phyloP scores from a whole-genome alignment of 2,329 filamentous ascomycete genomes.

The Chrysoporthe puriensis region DNA sequence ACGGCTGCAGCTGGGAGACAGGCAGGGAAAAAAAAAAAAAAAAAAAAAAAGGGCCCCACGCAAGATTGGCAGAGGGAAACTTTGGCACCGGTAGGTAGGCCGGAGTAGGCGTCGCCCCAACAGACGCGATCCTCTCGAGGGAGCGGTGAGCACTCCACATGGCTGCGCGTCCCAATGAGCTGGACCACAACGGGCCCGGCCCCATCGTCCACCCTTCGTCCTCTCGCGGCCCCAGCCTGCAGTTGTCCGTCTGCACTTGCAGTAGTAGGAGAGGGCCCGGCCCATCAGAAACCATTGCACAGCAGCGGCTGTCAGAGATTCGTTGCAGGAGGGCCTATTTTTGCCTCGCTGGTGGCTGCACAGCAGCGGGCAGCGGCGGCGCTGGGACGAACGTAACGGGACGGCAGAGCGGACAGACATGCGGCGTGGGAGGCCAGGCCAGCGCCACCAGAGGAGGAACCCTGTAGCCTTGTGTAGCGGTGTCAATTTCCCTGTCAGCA shows the following conservation, averaged over 20 bases:
- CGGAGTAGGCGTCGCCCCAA: neutral
- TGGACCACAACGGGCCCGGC: constrained; percentile 2
- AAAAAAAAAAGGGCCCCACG: neutral
- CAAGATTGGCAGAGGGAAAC: neutral
- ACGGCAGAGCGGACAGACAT: neutral
- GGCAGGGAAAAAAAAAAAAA: neutral
- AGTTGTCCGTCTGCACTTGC: constrained; percentile 4
- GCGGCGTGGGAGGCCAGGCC: neutral
- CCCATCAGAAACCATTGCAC: constrained; percentile 8
- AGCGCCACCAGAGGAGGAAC: constrained; percentile 4
- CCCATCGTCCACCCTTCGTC: neutral
- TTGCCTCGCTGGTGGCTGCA: neutral
- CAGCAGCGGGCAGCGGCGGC: neutral
- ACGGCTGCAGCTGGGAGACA: neutral
- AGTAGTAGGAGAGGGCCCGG: neutral
- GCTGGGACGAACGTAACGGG: neutral
- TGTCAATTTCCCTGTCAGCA: constrained; percentile 21
- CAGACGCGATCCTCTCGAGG: neutral
- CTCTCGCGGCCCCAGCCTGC: neutral
- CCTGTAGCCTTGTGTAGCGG: constrained; percentile 23
- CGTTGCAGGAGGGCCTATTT: constrained; percentile 5
- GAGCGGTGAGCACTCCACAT: constrained; percentile 14
- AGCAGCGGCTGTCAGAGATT: constrained; percentile 25
- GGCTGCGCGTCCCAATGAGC: constrained; percentile 12
- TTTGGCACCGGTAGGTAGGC: neutral